Base-by-base conservation (phyloP, 306 rosid species). In the Inga oerstediana region DNA sequence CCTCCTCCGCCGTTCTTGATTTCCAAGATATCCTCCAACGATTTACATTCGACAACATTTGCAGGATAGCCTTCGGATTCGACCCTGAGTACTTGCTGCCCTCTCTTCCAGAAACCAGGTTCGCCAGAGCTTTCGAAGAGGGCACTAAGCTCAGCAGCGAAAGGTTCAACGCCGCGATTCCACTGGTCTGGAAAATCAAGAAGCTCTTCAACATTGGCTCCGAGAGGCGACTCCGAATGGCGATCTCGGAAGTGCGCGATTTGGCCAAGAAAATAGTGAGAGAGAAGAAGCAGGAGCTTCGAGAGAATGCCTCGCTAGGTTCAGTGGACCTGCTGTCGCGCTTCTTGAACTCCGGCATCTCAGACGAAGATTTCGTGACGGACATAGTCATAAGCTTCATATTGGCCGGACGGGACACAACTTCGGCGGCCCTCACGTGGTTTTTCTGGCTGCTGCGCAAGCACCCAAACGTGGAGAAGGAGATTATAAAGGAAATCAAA, bases 321-420 rank as follows among this genome's bases (percentile, higher is more conserved):
- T 85, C 92, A 0, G 87, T 22, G 1, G 98, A 92, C 41, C 72
- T 94, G 30, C 79, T 94, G 7, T 94, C 94, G 0, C 79, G 97
- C 10, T 90, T 94, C 80, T 59, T 94, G 75, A 92, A 65, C 54
- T 84, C 90, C 1, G 97, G 90, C 20, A 87, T 89, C 30, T 90
- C 88, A 0, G 92, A 92, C 24, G 91, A 92, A 34, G 87, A 85
- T 0, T 92, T 94, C 41, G 86, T 91, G 4, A 82, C 73, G 2
- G 94, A 94, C 78, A 89, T 94, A 8, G 88, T 94, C 4, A 94
- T 94, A 75, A 94, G 98, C 79, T 92, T 92, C 85, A 89, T 87
- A 0, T 41, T 94, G 2, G 95, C 95, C 0, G 97, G 98, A 1
- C 80, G 86, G 43, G 98, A 94, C 72, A 83, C 97, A 0, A 93